phyloP scores from a whole-genome alignment of 1,284 basidiomycete genomes.

The Heterobasidion occidentale region DNA sequence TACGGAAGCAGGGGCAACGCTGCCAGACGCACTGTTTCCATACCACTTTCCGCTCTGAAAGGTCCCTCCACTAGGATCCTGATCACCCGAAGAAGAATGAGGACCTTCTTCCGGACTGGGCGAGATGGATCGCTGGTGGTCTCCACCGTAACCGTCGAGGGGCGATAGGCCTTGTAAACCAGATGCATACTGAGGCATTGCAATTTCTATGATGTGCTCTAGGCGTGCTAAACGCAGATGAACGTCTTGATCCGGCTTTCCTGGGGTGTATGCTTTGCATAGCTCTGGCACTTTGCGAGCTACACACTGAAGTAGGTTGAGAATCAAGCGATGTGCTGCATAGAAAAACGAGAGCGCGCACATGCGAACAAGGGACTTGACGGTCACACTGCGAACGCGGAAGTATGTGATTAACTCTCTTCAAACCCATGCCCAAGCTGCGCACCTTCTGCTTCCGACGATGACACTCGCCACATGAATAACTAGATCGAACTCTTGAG shows the following conservation, averaged over 20 bases:
- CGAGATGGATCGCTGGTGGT: conserved; percentile 37
- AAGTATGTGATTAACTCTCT: neutral
- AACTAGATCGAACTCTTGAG: conserved; percentile 32
- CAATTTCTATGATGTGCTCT: conserved; percentile 72
- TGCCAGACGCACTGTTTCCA: conserved; percentile 72
- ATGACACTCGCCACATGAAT: conserved; percentile 83
- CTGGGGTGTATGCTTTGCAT: conserved; percentile 79
- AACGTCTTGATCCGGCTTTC: conserved; percentile 75
- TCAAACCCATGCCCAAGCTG: neutral
- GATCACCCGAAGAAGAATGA: conserved; percentile 62
- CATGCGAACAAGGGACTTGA: conserved; percentile 76
- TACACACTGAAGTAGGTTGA: conserved; percentile 43
- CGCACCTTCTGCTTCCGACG: conserved; percentile 74
- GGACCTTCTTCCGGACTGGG: conserved; percentile 50
- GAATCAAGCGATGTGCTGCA: conserved; percentile 3
- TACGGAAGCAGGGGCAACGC: conserved; percentile 67
- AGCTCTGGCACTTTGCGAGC: conserved; percentile 78
- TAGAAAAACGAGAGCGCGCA: conserved; percentile 25
- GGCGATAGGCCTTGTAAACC: conserved; percentile 24
- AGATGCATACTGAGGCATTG: conserved; percentile 61
- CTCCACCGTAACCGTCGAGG: conserved; percentile 22
- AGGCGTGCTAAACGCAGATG: conserved; percentile 62
- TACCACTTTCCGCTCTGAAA: conserved; percentile 81
- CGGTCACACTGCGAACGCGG: conserved; percentile 56
- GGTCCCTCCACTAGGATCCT: conserved; percentile 64